These are phyloP conservation scores for Pseudogymnoascus sp. DNA, from an alignment of 2,329 filamentous ascomycete genomes.

Conservation along the genomic window DNA sequence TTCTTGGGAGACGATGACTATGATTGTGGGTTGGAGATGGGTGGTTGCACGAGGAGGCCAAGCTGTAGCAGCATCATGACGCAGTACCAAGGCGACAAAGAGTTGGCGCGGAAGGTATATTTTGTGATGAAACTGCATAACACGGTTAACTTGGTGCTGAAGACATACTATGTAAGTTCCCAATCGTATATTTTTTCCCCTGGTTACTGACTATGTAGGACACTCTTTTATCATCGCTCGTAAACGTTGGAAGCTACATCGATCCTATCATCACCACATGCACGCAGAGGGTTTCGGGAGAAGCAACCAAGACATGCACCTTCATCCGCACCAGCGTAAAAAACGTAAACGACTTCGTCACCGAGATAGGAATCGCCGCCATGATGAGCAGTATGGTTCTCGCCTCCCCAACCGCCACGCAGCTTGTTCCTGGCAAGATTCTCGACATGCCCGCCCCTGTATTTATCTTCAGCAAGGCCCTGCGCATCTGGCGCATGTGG, in stretches of 20 bases:
- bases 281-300: not conserved
- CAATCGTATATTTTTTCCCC: not conserved
- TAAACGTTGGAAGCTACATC: not conserved
- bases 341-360: not conserved
- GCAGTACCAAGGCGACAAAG: not conserved
- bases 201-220: not conserved
- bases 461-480: not conserved
- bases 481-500: constrained; percentile 6
- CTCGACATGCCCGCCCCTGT: not conserved
- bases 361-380: not conserved
- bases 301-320: not conserved
- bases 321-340: not conserved
- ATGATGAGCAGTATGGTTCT: not conserved
- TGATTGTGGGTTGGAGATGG: constrained; percentile 2
- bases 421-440: not conserved
- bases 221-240: not conserved
- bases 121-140: constrained; percentile 7
- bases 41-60: not conserved
- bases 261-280: not conserved
- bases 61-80: not conserved
- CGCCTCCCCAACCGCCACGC: not conserved
- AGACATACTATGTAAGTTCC: constrained; percentile 1
- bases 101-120: constrained; percentile 8
- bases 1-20: not conserved
- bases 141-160: constrained; percentile 4